Evolutionary conservation across 148 eudicot species (phyloP).

Genomic region (Heliosperma pusillum): DNA sequence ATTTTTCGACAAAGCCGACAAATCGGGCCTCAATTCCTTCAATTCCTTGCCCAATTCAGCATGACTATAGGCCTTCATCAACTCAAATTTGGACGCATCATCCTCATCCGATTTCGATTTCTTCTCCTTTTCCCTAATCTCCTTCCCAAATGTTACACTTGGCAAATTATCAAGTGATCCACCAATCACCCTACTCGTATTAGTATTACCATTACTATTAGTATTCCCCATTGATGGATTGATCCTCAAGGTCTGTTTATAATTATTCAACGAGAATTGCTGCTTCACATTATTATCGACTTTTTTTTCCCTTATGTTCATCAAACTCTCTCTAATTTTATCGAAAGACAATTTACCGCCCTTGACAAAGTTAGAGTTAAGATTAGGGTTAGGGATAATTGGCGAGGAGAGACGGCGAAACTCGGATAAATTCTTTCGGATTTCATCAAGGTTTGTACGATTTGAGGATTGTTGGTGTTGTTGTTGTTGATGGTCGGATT

Average conservation of each 20-base stretch:
- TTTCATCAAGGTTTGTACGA: constrained; percentile 25
- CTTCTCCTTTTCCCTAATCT: constrained; percentile 21
- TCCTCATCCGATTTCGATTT: neutral
- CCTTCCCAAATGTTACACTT: constrained; percentile 25
- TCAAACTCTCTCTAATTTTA: constrained; percentile 34
- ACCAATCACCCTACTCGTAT: constrained; percentile 21
- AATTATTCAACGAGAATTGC: constrained; percentile 21
- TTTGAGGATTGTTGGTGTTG: constrained; percentile 10
- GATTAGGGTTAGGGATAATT: constrained; percentile 6
- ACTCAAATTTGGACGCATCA: constrained; percentile 15
- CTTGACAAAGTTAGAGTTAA: neutral
- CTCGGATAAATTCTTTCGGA: constrained; percentile 40
- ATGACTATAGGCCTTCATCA: constrained; percentile 28
- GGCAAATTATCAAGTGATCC: constrained; percentile 28
- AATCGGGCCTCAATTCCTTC: constrained; percentile 56
- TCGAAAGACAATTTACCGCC: constrained; percentile 14
- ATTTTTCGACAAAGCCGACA: neutral
- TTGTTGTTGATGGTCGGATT: constrained; percentile 13
- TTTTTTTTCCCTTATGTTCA: neutral
- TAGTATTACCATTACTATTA: neutral
- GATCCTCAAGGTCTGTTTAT: constrained; percentile 12
- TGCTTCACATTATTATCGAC: neutral
- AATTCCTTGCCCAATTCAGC: constrained; percentile 56
- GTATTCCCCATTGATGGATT: constrained; percentile 5
- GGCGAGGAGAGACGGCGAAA: constrained; percentile 35